Evolutionary conservation across 2,329 filamentous ascomycete species (phyloP), one percentile per base, ranked within the genome.

Genomic region (Diplocarpon rosae): DNA sequence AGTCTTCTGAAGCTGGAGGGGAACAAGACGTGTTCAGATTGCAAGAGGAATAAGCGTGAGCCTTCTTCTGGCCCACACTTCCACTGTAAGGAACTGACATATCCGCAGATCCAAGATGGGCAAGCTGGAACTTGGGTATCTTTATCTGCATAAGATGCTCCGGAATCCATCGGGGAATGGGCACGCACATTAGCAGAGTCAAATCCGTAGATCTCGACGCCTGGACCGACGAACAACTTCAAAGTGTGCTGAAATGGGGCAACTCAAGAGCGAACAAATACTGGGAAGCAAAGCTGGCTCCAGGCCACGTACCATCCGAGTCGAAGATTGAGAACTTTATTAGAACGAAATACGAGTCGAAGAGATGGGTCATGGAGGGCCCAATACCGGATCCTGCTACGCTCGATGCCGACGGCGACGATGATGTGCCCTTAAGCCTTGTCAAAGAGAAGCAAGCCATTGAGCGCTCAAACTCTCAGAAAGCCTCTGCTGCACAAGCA

Each of bases 251-350:
- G 52, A 86, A 78, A 70, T 98, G 92, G 93, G 92, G 92, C 48
- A 98, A 98, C 65, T 78, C 83, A 45, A 82, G 89, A 65, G 92
- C 92, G 45, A 98, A 98, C 70, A 96, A 94, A 72, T 95, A 96
- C 65, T 98, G 90, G 90, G 93, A 98, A 67, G 78, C 85, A 51
- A 98, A 96, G 69, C 69, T 98, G 59, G 88, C 90, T 2, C 69
- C 83, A 12, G 89, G 89, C 48, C 92, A 98, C 66, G 79, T 90
- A 37, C 92, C 92, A 1, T 95, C 90, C 16, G 93, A 98, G 69
- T 77, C 85, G 55, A 98, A 98, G 74, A 96, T 98, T 57, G 92
- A 98, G 74, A 98, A 96, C 71, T 98, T 98, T 62, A 96, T 98
- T 59, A 81, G 92, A 55, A 98, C 93, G 45, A 98, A 98, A 67